Evolutionary conservation across 2,329 filamentous ascomycete species (phyloP), one percentile per base, ranked within the genome.

Genomic region (Colletotrichum tofieldiae): DNA sequence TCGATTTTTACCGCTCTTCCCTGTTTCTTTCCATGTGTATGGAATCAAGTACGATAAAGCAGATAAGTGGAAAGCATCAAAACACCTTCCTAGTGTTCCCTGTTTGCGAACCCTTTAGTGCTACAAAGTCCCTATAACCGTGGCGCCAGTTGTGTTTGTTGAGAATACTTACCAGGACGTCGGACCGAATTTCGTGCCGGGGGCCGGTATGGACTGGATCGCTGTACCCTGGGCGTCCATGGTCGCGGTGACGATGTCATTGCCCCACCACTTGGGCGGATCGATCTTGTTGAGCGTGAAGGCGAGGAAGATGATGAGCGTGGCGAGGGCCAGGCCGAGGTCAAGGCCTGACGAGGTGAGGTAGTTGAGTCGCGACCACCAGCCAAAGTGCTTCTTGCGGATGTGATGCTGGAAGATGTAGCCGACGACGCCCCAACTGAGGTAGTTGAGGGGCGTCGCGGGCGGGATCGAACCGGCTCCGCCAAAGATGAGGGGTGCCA

Each of bases 311-410:
- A 94, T 91, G 72, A 93, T 81, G 54, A 94, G 85, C 1, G 92
- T 93, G 23, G 85, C 86, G 35, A 94, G 82, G 1, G 91, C 91
- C 1, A 94, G 84, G 1, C 92, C 93, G 16, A 93, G 85, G 75
- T 94, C 93, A 59, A 94, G 84, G 0, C 89, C 92, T 0, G 91
- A 92, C 16, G 91, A 92, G 0, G 92, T 92, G 72, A 94, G 82
- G 77, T 93, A 94, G 82, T 94, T 94, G 78, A 93, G 89, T 35
- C 91, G 86, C 80, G 88, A 89, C 93, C 93, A 94, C 93, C 93
- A 94, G 37, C 83, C 87, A 73, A 90, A 90, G 79, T 89, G 86
- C 18, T 86, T 85, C 77, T 88, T 88, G 80, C 91, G 90, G 78
- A 94, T 88, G 77, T 84, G 86, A 79, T 89, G 90, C 79, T 94